Conservation (phyloP, 2,329 filamentous ascomycete species). For the Sarocladium brachiariae region DNA sequence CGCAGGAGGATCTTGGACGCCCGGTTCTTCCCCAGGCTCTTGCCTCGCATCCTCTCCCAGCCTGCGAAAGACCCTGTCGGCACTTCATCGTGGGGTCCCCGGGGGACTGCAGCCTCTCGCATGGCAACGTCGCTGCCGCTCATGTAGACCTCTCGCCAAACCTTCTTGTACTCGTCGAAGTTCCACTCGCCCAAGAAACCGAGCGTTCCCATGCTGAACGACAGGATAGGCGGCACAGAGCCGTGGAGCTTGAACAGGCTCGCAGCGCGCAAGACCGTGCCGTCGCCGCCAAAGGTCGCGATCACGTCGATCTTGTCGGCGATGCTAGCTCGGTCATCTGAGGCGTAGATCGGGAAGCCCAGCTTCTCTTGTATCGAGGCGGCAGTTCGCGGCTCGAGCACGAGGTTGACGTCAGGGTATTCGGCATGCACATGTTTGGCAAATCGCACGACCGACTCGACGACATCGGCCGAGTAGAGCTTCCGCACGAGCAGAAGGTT, state of each 20-base stretch:
- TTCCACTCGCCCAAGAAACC: conserved; percentile 97
- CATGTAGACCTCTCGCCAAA: conserved; percentile 91
- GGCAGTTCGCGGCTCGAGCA: conserved; percentile 76
- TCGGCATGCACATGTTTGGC: conserved; percentile 68
- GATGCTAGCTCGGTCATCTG: conserved; percentile 44
- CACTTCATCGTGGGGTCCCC: conserved; percentile 17
- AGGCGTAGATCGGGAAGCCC: conserved; percentile 65
- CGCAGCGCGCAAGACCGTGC: conserved; percentile 30
- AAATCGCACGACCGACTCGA: conserved; percentile 45
- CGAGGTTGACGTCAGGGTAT: conserved; percentile 73
- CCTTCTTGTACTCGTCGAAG: conserved; percentile 84
- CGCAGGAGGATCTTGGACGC: conserved; percentile 78
- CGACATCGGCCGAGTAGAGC: conserved; percentile 47
- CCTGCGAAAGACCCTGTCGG: conserved; percentile 24
- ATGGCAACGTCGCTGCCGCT: conserved; percentile 48
- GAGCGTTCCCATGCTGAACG: conserved; percentile 94
- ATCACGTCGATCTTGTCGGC: conserved; percentile 81
- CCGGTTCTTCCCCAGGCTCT: conserved; percentile 69
- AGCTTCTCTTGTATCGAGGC: conserved; percentile 62
- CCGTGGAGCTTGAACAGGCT: conserved; percentile 66
- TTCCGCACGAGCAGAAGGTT: conserved; percentile 55
- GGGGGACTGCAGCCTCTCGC: conserved; percentile 34
- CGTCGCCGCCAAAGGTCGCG: conserved; percentile 82
- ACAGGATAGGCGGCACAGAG: conserved; percentile 82
- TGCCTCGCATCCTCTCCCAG: conserved; percentile 72